phyloP scores from a whole-genome alignment of 441 rosid genomes.

The Rhodomyrtus psidioides region DNA sequence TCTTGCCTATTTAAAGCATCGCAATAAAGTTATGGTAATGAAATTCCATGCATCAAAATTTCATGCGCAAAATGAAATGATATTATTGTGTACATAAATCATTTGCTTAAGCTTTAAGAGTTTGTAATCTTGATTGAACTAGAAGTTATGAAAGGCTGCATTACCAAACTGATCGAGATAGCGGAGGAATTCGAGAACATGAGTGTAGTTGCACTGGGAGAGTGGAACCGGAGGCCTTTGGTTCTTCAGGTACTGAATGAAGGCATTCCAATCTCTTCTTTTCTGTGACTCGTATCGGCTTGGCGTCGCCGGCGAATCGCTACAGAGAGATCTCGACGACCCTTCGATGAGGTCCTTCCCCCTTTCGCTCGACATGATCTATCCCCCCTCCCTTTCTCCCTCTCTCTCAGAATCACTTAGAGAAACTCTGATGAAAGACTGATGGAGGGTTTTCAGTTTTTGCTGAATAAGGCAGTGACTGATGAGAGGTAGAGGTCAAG shows the following conservation, averaged over 20 bases:
- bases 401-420: neutral
- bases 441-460: slow-evolving; percentile 16
- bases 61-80: neutral
- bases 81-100: neutral
- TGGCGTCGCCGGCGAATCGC: slow-evolving; percentile 41
- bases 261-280: slow-evolving; percentile 75
- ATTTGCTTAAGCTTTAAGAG: neutral
- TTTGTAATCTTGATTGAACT: neutral
- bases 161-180: slow-evolving; percentile 66
- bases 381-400: neutral
- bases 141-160: neutral
- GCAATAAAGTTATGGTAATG: neutral
- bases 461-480: slow-evolving; percentile 29
- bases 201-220: slow-evolving; percentile 61
- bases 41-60: neutral
- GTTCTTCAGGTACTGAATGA: slow-evolving; percentile 59
- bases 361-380: slow-evolving; percentile 4
- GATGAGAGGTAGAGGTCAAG: slow-evolving; percentile 21
- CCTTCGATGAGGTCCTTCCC: slow-evolving; percentile 30
- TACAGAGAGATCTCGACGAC: slow-evolving; percentile 20
- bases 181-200: slow-evolving; percentile 57
- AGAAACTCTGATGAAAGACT: neutral
- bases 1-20: slow-evolving; percentile 17
- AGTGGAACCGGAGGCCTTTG: slow-evolving; percentile 58
- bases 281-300: slow-evolving; percentile 74